Conservation (phyloP, 164 flowering plant genomes). For the Berberis vulgaris region DNA sequence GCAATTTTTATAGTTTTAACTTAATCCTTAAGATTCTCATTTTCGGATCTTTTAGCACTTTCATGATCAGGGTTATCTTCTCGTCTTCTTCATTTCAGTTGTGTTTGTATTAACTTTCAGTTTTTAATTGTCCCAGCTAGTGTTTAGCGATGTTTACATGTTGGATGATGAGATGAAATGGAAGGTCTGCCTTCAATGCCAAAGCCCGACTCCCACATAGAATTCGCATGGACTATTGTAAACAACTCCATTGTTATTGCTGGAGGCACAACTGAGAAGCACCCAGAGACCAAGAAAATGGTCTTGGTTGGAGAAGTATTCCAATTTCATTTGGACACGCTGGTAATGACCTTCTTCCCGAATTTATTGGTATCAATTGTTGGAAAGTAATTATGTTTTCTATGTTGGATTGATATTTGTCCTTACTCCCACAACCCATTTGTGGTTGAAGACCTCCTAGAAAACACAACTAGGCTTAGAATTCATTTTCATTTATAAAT, state of each 20-base stretch:
- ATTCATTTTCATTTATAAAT: too few relatives aligned
- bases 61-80: neutral
- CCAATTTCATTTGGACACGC: constrained; percentile 50
- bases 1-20: too few relatives aligned
- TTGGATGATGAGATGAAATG: constrained; percentile 79
- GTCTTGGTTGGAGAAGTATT: constrained; percentile 73
- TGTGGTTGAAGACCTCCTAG: too few relatives aligned
- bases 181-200: constrained; percentile 82
- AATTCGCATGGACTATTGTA: constrained; percentile 74
- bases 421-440: too few relatives aligned
- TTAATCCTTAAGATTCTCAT: too few relatives aligned
- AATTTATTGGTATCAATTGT: too few relatives aligned
- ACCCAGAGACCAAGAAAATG: constrained; percentile 78
- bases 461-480: too few relatives aligned
- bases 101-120: neutral
- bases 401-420: too few relatives aligned
- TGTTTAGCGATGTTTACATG: constrained; percentile 76
- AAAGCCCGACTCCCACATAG: constrained; percentile 90
- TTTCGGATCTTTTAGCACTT: neutral
- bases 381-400: too few relatives aligned
- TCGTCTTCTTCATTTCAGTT: neutral
- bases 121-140: constrained; percentile 39
- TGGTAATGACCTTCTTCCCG: constrained; percentile 28
- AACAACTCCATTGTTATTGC: constrained; percentile 71
- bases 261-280: constrained; percentile 93